Conservation (phyloP, 345 rosid species). For the Atalantia buxifolia region DNA sequence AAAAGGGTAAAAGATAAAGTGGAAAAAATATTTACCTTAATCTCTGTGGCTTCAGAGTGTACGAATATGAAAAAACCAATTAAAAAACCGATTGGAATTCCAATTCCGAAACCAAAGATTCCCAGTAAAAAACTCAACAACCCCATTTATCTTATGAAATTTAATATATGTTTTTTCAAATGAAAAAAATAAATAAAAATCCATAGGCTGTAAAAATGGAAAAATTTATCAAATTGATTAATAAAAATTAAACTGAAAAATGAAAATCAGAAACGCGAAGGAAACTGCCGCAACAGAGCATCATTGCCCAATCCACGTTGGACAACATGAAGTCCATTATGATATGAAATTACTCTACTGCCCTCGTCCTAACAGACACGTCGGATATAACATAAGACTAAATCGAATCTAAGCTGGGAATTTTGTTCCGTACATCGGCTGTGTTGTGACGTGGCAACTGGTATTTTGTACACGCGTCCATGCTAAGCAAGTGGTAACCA, state of each 20-base stretch:
- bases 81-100: constrained; percentile 35
- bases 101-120: constrained; percentile 37
- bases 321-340: neutral
- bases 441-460: neutral
- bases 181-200: too few relatives aligned
- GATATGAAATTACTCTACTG: neutral
- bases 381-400: neutral
- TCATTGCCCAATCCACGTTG: neutral
- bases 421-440: neutral
- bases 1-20: too few relatives aligned
- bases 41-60: constrained; percentile 18
- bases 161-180: too few relatives aligned
- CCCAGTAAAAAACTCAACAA: constrained; percentile 30
- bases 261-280: too few relatives aligned
- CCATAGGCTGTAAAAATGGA: neutral
- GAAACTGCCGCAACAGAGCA: too few relatives aligned
- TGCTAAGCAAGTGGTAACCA: too few relatives aligned
- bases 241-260: neutral
- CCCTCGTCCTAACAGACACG: neutral
- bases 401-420: neutral
- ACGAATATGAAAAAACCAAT: constrained; percentile 38
- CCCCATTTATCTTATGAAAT: constrained; percentile 19
- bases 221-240: neutral
- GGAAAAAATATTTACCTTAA: constrained; percentile 18
- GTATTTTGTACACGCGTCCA: neutral